These are phyloP conservation scores for Peronospora tabacina DNA, from an alignment of 352 stramenopile species.

Conservation along the genomic window DNA sequence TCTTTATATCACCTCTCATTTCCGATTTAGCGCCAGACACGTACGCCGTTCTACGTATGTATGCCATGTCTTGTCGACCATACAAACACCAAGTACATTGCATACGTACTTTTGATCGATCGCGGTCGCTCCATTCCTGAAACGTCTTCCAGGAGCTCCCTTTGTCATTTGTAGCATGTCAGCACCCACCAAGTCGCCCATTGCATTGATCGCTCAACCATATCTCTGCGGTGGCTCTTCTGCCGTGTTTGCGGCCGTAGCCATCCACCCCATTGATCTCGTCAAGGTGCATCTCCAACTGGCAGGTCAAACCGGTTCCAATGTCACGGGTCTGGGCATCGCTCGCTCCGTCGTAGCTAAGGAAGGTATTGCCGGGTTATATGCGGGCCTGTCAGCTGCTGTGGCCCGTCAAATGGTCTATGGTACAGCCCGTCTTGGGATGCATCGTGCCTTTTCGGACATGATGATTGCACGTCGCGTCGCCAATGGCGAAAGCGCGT, in stretches of 20 bases:
- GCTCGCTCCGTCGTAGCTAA: constrained; percentile 73
- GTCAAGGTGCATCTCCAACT: constrained; percentile 89
- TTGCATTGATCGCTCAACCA: constrained; percentile 54
- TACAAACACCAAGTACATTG: not conserved
- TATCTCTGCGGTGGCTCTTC: constrained; percentile 75
- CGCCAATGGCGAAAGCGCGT: constrained; percentile 57
- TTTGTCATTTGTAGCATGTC: constrained; percentile 17
- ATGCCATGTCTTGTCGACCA: constrained; percentile 10
- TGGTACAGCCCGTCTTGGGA: constrained; percentile 72
- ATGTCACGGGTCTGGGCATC: constrained; percentile 65
- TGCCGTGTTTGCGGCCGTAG: constrained; percentile 64
- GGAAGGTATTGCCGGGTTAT: constrained; percentile 74
- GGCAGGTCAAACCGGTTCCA: constrained; percentile 66
- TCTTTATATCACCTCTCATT: constrained; percentile 4
- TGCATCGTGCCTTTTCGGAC: constrained; percentile 80
- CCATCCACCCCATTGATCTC: constrained; percentile 88
- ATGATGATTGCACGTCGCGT: constrained; percentile 65
- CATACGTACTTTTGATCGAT: too few relatives aligned
- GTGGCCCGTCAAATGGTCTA: constrained; percentile 84
- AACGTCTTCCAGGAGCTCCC: constrained; percentile 19
- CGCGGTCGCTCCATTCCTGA: constrained; percentile 22
- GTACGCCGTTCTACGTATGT: constrained; percentile 15
- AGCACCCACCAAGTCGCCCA: constrained; percentile 32
- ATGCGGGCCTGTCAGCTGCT: constrained; percentile 76
- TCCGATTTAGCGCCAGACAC: not conserved